Evolutionary conservation across 2,329 filamentous ascomycete genomes (phyloP).

Genomic region (Orbilia oligospora): DNA sequence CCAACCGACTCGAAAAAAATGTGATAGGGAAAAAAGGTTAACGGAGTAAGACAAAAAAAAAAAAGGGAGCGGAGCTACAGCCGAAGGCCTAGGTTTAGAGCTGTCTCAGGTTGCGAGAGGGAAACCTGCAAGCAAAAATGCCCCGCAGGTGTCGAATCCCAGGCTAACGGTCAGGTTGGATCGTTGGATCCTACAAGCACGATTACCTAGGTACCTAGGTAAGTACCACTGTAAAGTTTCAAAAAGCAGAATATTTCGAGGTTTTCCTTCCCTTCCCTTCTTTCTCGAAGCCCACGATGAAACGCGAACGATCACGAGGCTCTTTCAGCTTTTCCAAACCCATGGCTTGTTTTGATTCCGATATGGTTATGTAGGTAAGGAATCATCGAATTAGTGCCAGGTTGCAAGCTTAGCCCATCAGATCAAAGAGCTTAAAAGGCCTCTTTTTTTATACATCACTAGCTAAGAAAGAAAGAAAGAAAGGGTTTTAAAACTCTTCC

Average conservation of each 20-base stretch:
- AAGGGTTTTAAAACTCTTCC: too few species aligned
- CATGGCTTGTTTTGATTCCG: too few species aligned
- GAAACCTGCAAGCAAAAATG: constrained; percentile 28
- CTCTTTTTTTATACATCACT: too few species aligned
- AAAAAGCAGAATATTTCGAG: constrained; percentile 44
- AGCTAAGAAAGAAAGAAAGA: too few species aligned
- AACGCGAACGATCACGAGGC: constrained; percentile 9
- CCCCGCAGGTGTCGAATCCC: constrained; percentile 39
- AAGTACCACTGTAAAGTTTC: constrained; percentile 11
- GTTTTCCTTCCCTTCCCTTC: constrained; percentile 11
- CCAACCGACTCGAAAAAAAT: constrained; percentile 32
- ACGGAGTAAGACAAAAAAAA: constrained; percentile 8
- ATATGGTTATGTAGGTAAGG: neutral
- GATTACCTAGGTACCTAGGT: too few species aligned
- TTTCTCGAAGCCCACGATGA: constrained; percentile 37
- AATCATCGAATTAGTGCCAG: neutral
- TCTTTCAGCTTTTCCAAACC: constrained; percentile 1
- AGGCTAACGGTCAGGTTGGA: neutral
- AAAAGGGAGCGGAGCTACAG: neutral
- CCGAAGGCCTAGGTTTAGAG: constrained; percentile 40
- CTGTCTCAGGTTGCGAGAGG: constrained; percentile 52
- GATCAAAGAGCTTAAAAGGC: constrained; percentile 18
- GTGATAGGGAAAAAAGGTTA: constrained; percentile 1
- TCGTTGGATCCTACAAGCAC: constrained; percentile 30
- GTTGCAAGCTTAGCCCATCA: constrained; percentile 22